Evolutionary conservation across 139 green algal species (phyloP).

Genomic region (Asterochloris erici): DNA sequence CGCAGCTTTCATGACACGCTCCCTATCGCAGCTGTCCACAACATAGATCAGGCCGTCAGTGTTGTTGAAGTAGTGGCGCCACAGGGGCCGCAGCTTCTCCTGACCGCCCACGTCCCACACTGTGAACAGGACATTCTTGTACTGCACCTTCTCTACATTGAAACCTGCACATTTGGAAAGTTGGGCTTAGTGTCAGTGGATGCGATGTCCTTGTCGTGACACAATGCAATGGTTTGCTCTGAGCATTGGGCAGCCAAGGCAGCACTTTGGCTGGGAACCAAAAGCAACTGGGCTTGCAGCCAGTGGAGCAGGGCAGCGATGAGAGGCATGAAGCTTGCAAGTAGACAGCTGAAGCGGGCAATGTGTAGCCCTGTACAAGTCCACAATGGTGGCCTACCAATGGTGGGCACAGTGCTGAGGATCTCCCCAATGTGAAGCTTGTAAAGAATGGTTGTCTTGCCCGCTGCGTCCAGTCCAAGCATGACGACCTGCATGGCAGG

Average conservation of each 20-base stretch:
- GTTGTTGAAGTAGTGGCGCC: constrained; percentile 98
- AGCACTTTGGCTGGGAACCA: no score
- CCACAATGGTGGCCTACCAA: constrained; percentile 58
- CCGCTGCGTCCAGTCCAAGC: constrained; percentile 93
- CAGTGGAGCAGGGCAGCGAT: no score
- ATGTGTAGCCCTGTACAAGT: not conserved
- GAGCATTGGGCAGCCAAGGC: no score
- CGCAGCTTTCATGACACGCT: constrained; percentile 76
- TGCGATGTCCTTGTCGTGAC: no score
- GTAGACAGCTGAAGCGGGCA: no score
- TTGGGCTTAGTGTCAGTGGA: no score
- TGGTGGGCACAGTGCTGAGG: constrained; percentile 88
- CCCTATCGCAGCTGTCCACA: constrained; percentile 93
- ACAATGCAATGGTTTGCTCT: no score
- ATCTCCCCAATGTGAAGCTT: constrained; percentile 98
- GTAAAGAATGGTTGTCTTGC: constrained; percentile 99
- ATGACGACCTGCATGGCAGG: constrained; percentile 57
- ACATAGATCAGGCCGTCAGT: constrained; percentile 99
- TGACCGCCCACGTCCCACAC: constrained; percentile 97
- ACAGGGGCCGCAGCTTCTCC: constrained; percentile 93
- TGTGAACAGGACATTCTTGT: constrained; percentile 94
- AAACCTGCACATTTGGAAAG: constrained; percentile 36
- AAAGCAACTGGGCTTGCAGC: no score
- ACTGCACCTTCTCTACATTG: constrained; percentile 96
- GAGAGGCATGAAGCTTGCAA: no score